Evolutionary conservation across 768 basidiomycete species (phyloP).

Genomic region (Macrocybe gigantea): DNA sequence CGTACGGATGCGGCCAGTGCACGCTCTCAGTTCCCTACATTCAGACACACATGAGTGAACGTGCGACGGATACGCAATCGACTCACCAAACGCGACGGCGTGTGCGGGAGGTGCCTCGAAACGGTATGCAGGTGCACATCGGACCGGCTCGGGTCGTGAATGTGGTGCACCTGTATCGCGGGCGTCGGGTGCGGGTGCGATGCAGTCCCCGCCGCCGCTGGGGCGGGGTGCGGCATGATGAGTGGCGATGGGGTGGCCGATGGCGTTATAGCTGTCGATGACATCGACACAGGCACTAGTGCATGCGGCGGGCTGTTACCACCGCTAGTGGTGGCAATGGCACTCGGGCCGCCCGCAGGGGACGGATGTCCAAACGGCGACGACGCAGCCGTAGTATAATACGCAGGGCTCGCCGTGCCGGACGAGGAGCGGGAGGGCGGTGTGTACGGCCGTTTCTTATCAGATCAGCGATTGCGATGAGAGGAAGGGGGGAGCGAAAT

Average conservation of each 20-base stretch:
- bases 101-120: constrained; percentile 14
- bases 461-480: constrained; percentile 6
- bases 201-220: constrained; percentile 21
- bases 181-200: constrained; percentile 11
- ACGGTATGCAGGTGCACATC: constrained; percentile 23
- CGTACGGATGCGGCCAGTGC: too few relatives aligned
- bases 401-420: constrained; percentile 44
- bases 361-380: too few relatives aligned
- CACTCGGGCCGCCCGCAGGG: too few relatives aligned
- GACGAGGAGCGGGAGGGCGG: constrained; percentile 40
- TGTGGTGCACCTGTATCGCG: constrained; percentile 1
- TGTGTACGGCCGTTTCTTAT: constrained; percentile 47
- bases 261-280: neutral
- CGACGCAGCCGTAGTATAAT: constrained; percentile 24
- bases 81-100: constrained; percentile 13
- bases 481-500: constrained; percentile 6
- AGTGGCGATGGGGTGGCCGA: neutral
- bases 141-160: constrained; percentile 15
- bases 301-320: too few relatives aligned
- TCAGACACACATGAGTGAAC: constrained; percentile 1
- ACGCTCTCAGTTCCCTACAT: too few relatives aligned
- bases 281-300: too few relatives aligned
- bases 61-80: constrained; percentile 10
- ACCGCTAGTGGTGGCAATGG: too few relatives aligned
- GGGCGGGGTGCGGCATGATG: constrained; percentile 10